Evolutionary conservation across 768 basidiomycete species (phyloP).

Genomic region (Pleurotus citrinopileatus): DNA sequence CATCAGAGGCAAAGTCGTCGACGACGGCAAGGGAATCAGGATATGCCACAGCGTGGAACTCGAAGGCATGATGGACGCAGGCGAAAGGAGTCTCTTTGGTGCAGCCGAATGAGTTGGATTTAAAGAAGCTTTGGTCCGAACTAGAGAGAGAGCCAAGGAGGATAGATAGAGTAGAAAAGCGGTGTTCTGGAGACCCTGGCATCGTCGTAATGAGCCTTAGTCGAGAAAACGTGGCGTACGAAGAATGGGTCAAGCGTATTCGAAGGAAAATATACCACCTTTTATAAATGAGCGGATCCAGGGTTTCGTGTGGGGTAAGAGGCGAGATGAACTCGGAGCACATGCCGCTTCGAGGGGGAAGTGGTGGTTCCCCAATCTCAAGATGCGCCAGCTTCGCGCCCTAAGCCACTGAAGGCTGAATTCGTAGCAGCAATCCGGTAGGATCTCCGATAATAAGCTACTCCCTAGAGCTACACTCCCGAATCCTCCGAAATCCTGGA

Average conservation of each 20-base stretch:
- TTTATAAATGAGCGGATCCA: too few relatives aligned
- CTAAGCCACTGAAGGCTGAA: too few relatives aligned
- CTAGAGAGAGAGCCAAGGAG: background rate
- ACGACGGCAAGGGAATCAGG: slow-evolving; percentile 23
- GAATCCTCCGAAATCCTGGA: too few relatives aligned
- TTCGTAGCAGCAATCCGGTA: too few relatives aligned
- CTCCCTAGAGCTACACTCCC: too few relatives aligned
- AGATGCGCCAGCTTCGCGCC: too few relatives aligned
- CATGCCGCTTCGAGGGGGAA: too few relatives aligned
- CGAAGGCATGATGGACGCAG: slow-evolving; percentile 23
- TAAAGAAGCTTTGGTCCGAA: background rate
- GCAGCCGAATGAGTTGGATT: background rate
- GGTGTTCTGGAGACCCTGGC: background rate
- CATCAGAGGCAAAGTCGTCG: slow-evolving; percentile 14
- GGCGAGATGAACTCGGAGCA: too few relatives aligned
- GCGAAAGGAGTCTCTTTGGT: background rate
- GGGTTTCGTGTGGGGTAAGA: too few relatives aligned
- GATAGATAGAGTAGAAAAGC: background rate
- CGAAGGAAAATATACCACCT: too few relatives aligned
- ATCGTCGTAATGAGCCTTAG: background rate
- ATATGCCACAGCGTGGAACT: slow-evolving; percentile 18
- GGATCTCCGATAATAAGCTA: too few relatives aligned
- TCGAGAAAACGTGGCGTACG: background rate
- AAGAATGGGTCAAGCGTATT: background rate
- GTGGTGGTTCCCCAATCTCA: too few relatives aligned